Conservation (phyloP, 2,329 filamentous ascomycete genomes). For the Fusarium annulatum region DNA sequence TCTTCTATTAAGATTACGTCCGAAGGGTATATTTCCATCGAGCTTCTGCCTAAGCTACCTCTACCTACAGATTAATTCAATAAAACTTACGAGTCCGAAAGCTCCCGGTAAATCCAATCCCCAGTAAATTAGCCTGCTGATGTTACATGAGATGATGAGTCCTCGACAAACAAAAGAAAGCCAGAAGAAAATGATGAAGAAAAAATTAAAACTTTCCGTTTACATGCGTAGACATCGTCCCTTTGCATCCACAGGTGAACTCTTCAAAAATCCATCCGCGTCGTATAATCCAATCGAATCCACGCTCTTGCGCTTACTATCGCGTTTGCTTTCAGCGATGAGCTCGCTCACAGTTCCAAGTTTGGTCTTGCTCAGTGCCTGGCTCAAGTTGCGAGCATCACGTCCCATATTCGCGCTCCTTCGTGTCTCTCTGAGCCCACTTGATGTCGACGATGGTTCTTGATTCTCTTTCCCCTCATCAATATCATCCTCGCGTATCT, state of each 20-base stretch:
- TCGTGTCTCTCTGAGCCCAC: slow-evolving; percentile 30
- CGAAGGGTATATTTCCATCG: slow-evolving; percentile 39
- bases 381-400: slow-evolving; percentile 36
- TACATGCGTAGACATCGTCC: slow-evolving; percentile 46
- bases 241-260: slow-evolving; percentile 53
- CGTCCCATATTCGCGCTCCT: slow-evolving; percentile 35
- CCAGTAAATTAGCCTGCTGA: slow-evolving; percentile 12
- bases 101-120: background rate
- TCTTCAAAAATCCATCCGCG: slow-evolving; percentile 57
- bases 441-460: slow-evolving; percentile 17
- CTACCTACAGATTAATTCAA: slow-evolving; percentile 12
- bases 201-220: background rate
- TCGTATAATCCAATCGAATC: slow-evolving; percentile 59
- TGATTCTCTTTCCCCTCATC: slow-evolving; percentile 47
- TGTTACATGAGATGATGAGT: slow-evolving; percentile 9
- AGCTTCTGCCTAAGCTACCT: slow-evolving; percentile 30
- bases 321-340: slow-evolving; percentile 37
- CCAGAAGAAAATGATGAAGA: slow-evolving; percentile 1
- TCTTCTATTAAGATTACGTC: slow-evolving; percentile 42
- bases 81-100: background rate
- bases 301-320: slow-evolving; percentile 45
- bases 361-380: slow-evolving; percentile 30
- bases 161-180: slow-evolving; percentile 23
- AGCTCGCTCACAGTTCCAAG: slow-evolving; percentile 45
- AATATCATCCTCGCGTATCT: slow-evolving; percentile 36